A percentile compares a stretch with the other conserved stretches of the same genome.
phyloP scores from a whole-genome alignment of 2,329 filamentous ascomycete species.

The Aureobasidium lini region DNA sequence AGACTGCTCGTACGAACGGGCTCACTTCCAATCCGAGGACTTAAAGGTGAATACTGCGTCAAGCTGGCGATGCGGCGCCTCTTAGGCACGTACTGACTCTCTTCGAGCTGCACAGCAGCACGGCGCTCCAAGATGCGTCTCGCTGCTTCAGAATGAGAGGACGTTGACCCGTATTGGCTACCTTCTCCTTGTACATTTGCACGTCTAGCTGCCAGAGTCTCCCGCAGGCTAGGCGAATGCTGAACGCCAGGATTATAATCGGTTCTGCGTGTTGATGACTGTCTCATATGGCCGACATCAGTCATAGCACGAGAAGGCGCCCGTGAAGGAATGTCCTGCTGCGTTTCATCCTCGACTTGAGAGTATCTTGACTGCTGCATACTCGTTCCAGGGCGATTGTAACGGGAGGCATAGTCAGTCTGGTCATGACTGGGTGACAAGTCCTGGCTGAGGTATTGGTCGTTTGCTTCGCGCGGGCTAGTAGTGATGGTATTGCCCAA shows the following conservation, averaged over 20 bases:
- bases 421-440: conserved; percentile 7
- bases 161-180: neutral
- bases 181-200: conserved; percentile 10
- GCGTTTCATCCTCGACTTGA: conserved; percentile 24
- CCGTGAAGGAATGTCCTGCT: conserved; percentile 35
- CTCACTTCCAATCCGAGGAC: conserved; percentile 15
- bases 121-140: conserved; percentile 10
- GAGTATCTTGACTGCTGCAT: conserved; percentile 29
- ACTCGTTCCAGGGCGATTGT: conserved; percentile 30
- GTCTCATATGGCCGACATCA: conserved; percentile 29
- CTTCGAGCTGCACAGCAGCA: conserved; percentile 5
- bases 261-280: neutral
- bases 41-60: conserved; percentile 13
- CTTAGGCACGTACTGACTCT: conserved; percentile 9
- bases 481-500: neutral
- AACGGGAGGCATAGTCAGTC: conserved; percentile 16
- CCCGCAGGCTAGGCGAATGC: conserved; percentile 18
- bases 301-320: conserved; percentile 44
- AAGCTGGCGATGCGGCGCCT: conserved; percentile 15
- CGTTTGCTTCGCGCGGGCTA: neutral
- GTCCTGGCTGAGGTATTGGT: neutral
- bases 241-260: neutral
- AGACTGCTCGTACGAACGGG: conserved; percentile 15
- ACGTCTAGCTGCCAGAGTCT: conserved; percentile 18
- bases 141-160: neutral